Conservation (phyloP, 306 rosid species). For the Prunus padus region DNA sequence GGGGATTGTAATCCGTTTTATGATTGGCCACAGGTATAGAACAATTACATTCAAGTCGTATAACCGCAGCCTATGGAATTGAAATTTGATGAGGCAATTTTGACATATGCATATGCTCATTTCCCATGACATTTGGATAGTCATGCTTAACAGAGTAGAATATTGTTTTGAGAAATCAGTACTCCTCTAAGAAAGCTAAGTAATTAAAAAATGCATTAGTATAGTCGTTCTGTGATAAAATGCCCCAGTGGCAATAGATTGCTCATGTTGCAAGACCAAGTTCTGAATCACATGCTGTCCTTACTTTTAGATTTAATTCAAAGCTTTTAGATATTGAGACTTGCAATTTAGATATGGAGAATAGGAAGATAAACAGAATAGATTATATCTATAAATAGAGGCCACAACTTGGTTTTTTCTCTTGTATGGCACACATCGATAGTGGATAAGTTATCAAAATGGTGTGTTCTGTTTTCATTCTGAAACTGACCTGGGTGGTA, state of each 20-base stretch:
- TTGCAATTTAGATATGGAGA: background rate
- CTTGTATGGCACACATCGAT: background rate
- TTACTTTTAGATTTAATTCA: background rate
- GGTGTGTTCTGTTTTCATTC: conserved; percentile 12
- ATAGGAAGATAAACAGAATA: background rate
- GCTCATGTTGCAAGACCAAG: background rate
- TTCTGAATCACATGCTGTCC: background rate
- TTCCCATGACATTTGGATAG: background rate
- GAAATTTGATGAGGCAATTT: conserved; percentile 2
- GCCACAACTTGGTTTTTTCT: background rate
- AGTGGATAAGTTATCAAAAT: background rate
- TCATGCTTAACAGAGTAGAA: background rate
- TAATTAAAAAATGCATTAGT: background rate
- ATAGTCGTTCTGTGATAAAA: background rate
- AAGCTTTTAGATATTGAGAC: background rate
- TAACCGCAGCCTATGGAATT: background rate
- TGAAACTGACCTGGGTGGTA: conserved; percentile 40
- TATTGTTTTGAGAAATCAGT: background rate
- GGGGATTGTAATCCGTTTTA: conserved; percentile 92
- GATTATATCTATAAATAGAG: background rate
- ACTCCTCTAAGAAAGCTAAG: background rate
- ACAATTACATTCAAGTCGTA: background rate
- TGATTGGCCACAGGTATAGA: conserved; percentile 92
- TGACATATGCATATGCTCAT: background rate
- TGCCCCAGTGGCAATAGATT: background rate